Evolutionary conservation across 305 asterid genomes (phyloP).

Genomic region (Solanum hybrid): DNA sequence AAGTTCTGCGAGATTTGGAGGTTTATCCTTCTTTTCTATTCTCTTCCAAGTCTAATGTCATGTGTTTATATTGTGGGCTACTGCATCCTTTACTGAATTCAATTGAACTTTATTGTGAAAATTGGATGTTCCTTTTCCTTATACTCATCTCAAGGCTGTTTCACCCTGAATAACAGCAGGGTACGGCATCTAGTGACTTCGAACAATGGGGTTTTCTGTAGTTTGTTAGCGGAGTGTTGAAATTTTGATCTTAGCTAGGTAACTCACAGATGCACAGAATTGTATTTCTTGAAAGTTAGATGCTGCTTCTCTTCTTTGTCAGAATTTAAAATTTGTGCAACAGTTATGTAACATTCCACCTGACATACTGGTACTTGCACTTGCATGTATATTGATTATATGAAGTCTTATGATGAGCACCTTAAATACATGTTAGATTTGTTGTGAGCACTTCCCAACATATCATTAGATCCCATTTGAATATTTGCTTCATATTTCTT

Average conservation of each 20-base stretch:
- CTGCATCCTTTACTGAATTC: not conserved
- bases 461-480: not conserved
- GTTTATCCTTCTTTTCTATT: constrained; percentile 27
- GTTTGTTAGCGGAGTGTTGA: not conserved
- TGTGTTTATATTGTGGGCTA: not conserved
- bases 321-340: not conserved
- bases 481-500: constrained; percentile 19
- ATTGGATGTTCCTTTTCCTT: not conserved
- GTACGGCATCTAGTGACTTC: not conserved
- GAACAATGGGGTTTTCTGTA: not conserved
- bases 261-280: not conserved
- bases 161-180: not conserved
- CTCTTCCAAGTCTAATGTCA: not conserved
- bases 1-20: constrained; percentile 89
- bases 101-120: not conserved
- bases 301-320: not conserved
- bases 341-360: not conserved
- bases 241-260: not conserved
- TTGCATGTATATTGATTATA: not conserved
- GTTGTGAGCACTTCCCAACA: not conserved
- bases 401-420: not conserved
- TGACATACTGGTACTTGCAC: not conserved
- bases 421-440: not conserved
- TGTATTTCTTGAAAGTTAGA: not conserved
- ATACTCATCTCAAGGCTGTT: not conserved